Evolutionary conservation across 164 flowering plant genomes (phyloP).

Genomic region (Kingdonia uniflora): DNA sequence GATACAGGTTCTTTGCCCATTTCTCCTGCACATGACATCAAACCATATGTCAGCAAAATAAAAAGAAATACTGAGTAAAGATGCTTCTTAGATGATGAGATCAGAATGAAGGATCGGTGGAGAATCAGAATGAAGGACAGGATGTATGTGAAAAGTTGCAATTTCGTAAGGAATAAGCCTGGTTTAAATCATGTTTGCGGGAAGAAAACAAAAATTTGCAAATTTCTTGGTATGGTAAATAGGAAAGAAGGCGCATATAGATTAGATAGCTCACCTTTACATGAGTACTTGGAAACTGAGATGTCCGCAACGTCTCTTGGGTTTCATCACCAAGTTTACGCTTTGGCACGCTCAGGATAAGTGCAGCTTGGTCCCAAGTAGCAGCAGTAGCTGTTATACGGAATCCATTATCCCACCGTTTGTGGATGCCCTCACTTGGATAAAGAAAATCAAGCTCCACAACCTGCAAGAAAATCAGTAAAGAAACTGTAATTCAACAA

Average conservation of each 20-base stretch:
- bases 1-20: slow-evolving; percentile 79
- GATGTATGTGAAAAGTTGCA: no score
- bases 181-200: no score
- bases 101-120: no score
- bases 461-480: slow-evolving; percentile 32
- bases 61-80: background rate
- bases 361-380: slow-evolving; percentile 80
- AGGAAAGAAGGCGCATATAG: no score
- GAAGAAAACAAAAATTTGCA: no score
- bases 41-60: background rate
- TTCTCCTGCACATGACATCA: slow-evolving; percentile 56
- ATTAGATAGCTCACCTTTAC: slow-evolving; percentile 52
- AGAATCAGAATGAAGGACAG: no score
- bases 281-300: slow-evolving; percentile 76
- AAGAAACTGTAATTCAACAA: background rate
- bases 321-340: slow-evolving; percentile 77
- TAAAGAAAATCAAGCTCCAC: slow-evolving; percentile 91
- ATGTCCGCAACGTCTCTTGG: slow-evolving; percentile 75
- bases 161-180: no score
- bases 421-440: slow-evolving; percentile 87
- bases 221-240: no score
- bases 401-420: slow-evolving; percentile 75
- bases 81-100: no score
- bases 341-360: slow-evolving; percentile 69
- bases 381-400: slow-evolving; percentile 79